phyloP scores from a whole-genome alignment of 1,284 basidiomycete species.

The Ceratobasidium sp. region DNA sequence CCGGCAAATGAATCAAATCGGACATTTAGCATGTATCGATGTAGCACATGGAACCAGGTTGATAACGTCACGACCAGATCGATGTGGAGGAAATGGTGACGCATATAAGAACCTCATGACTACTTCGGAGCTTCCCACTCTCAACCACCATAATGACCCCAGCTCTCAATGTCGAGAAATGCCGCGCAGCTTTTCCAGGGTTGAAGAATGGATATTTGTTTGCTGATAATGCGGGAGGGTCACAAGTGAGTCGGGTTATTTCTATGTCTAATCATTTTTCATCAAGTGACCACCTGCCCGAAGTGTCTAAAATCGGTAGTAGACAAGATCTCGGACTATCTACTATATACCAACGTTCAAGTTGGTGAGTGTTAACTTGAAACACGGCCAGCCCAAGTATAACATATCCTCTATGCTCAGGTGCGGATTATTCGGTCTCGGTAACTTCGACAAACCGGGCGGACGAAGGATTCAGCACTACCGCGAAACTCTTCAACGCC shows the following conservation, averaged over 20 bases:
- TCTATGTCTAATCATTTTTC: not conserved
- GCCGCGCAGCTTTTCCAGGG: conserved; percentile 73
- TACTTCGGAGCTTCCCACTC: not conserved
- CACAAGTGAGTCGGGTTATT: conserved; percentile 62
- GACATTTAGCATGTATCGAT: not conserved
- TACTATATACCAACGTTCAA: conserved; percentile 79
- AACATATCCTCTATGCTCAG: conserved; percentile 28
- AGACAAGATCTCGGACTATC: conserved; percentile 74
- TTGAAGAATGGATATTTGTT: conserved; percentile 74
- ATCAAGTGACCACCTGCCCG: conserved; percentile 49
- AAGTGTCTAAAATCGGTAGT: conserved; percentile 63
- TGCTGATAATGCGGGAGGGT: conserved; percentile 85
- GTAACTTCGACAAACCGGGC: conserved; percentile 68
- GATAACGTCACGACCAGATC: not conserved
- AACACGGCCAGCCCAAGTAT: not conserved
- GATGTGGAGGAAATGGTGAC: not conserved
- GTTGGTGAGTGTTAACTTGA: conserved; percentile 62
- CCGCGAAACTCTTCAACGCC: conserved; percentile 75
- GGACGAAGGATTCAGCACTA: conserved; percentile 66
- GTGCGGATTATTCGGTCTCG: conserved; percentile 73
- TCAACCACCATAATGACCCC: conserved; percentile 2
- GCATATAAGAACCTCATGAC: conserved; percentile 6
- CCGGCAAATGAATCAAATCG: not conserved
- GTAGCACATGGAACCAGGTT: not conserved
- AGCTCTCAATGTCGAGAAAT: conserved; percentile 64